Conservation (phyloP, 2,329 filamentous ascomycete genomes). For the Fusarium sp. region DNA sequence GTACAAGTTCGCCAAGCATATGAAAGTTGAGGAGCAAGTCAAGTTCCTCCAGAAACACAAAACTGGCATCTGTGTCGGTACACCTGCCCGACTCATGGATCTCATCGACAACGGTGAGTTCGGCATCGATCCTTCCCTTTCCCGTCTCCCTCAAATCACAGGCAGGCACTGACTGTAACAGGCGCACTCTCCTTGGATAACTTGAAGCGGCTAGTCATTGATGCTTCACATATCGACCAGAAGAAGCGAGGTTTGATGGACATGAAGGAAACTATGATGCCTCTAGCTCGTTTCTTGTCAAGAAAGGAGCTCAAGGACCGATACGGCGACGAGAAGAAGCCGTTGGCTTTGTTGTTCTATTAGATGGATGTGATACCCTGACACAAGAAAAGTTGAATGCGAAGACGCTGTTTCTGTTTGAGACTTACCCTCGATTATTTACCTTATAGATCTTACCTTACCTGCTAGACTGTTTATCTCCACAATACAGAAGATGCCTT, state of each 20-base stretch:
- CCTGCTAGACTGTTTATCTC: not conserved
- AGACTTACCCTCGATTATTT: not conserved
- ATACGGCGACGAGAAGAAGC: constrained; percentile 68
- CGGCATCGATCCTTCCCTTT: not conserved
- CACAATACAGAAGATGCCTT: not conserved
- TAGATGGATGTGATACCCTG: constrained; percentile 52
- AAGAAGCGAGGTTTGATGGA: constrained; percentile 95
- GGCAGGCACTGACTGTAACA: constrained; percentile 11
- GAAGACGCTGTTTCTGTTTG: not conserved
- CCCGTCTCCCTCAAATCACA: not conserved
- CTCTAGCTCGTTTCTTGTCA: constrained; percentile 78
- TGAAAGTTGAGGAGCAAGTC: constrained; percentile 90
- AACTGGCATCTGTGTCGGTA: constrained; percentile 90
- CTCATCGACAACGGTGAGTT: constrained; percentile 79
- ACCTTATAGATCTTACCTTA: not conserved
- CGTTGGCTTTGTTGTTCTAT: constrained; percentile 72
- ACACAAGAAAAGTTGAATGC: not conserved
- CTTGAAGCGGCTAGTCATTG: constrained; percentile 83
- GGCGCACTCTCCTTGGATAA: constrained; percentile 76
- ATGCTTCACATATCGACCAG: constrained; percentile 91
- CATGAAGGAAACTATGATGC: constrained; percentile 91
- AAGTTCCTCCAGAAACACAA: constrained; percentile 74
- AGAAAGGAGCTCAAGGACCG: constrained; percentile 75
- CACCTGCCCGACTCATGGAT: constrained; percentile 82
- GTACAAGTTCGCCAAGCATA: constrained; percentile 87